Base-by-base conservation (phyloP, 345 rosid genomes). In the Brassica carinata region DNA sequence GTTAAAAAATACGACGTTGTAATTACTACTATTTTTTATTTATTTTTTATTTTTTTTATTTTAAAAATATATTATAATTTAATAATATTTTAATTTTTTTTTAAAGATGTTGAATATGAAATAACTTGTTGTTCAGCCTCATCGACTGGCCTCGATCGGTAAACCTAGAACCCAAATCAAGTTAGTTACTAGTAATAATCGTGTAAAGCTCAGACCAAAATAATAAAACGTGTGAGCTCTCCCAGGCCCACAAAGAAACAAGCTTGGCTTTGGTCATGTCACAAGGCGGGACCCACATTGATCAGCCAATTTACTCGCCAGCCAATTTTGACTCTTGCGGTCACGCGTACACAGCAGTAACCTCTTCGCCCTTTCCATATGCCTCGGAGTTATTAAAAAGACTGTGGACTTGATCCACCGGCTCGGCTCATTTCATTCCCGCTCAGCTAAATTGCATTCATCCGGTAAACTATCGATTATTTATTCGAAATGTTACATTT, bases 271-370 rank as follows among this genome's bases (percentile, higher is more conserved):
- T 71, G 30, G 77, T 79, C 82, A 40, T 40, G 73, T 66, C 77
- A 67, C 23, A 8, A 67, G 18, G 29, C 31, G 53, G 82, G 77
- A 58, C 82, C 69, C 73, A 57, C n/a, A 40, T 72, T 29, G 11
- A 51, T 10, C 17, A 23, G 59, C 18, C 33, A 6, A 11, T 45
- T 69, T 14, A 69, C 73, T 69, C 51, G 68, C 58, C 61, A 73
- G 73, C 82, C 82, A 79, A 67, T 7, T 59, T 79, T 79, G 77
- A 66, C 77, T 43, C 43, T 78, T 64, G 31, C 13, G 13, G 68
- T 58, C 77, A 66, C 23, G 23, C 69, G 73, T 79, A 53, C 15
- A 76, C 76, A 71, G 19, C 71, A 69, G 43, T 76, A 69, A 33
- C 45, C 71, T 3, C 36, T 70, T 26, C 26, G 18, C 34, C 74